phyloP scores from a whole-genome alignment of 805 yeast species.

The Zygoascus ofunaensis region DNA sequence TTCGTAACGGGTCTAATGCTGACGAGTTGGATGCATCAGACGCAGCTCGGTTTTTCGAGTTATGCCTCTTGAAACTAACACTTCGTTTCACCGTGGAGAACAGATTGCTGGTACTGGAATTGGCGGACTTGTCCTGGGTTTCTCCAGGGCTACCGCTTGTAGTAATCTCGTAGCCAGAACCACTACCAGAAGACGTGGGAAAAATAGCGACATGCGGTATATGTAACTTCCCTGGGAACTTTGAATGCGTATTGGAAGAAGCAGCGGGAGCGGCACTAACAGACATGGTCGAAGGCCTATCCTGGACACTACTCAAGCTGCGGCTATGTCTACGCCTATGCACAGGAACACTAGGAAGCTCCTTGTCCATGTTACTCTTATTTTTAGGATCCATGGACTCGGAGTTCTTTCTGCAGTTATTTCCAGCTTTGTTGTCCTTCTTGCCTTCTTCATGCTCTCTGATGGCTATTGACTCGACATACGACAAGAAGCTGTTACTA shows the following conservation, averaged over 20 bases:
- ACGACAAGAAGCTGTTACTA: slow-evolving; percentile 65
- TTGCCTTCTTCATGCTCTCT: slow-evolving; percentile 18
- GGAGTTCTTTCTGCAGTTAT: too few species aligned
- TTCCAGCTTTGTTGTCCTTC: background rate
- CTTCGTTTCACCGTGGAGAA: slow-evolving; percentile 12
- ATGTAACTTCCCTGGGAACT: too few species aligned
- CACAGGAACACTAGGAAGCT: background rate
- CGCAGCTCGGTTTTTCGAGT: slow-evolving; percentile 12
- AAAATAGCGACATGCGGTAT: too few species aligned
- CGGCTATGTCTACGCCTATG: slow-evolving; percentile 23
- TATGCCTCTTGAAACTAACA: slow-evolving; percentile 12
- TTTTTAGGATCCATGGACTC: too few species aligned
- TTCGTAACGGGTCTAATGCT: background rate
- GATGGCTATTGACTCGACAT: slow-evolving; percentile 27
- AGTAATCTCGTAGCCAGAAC: too few species aligned
- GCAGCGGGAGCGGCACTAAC: too few species aligned
- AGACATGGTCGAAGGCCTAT: background rate
- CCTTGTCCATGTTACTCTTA: too few species aligned
- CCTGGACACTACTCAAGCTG: slow-evolving; percentile 22
- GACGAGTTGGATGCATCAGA: slow-evolving; percentile 12
- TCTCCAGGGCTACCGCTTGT: too few species aligned
- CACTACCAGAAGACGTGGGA: too few species aligned
- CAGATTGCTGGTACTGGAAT: slow-evolving; percentile 8
- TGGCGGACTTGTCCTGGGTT: too few species aligned
- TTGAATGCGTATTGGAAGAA: too few species aligned